Conservation (phyloP, 202 grass and related monocot genomes). For the Carex arenaria region DNA sequence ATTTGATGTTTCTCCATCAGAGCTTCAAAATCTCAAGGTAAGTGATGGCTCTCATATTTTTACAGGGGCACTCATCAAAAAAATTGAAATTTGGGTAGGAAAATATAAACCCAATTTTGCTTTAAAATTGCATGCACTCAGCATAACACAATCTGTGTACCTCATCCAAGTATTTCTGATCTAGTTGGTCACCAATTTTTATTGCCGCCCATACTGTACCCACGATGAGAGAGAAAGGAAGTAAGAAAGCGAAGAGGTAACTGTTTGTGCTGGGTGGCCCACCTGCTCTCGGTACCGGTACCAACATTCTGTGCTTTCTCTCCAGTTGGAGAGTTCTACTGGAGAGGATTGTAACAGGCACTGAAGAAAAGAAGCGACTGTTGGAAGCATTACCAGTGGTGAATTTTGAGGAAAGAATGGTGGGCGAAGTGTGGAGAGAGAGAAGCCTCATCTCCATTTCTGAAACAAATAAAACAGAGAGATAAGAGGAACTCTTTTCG, state of each 20-base stretch:
- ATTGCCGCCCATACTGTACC: constrained; percentile 60
- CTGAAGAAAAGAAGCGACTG: not conserved
- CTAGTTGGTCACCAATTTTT: constrained; percentile 60
- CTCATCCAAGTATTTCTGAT: constrained; percentile 78
- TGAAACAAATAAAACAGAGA: not conserved
- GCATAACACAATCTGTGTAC: constrained; percentile 13
- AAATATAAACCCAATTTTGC: not conserved
- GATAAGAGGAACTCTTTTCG: not conserved
- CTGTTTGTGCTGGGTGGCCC: constrained; percentile 59
- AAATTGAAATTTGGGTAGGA: not conserved
- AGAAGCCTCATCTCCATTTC: constrained; percentile 46
- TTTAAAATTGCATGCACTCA: not conserved
- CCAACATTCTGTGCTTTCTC: constrained; percentile 19
- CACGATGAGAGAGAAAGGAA: constrained; percentile 71
- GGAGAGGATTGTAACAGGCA: not conserved
- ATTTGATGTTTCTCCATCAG: not conserved
- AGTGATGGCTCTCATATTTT: not conserved
- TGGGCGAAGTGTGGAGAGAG: constrained; percentile 16
- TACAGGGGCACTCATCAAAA: not conserved
- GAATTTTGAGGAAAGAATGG: not conserved
- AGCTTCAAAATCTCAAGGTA: not conserved
- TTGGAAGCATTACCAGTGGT: not conserved
- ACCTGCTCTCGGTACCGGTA: constrained; percentile 51
- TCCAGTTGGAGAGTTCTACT: not conserved
- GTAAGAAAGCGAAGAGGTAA: constrained; percentile 75